Evolutionary conservation across 1,284 basidiomycete species (phyloP), one percentile per base, ranked within the genome.

Genomic region (Austroboletus novae-zelandiae): DNA sequence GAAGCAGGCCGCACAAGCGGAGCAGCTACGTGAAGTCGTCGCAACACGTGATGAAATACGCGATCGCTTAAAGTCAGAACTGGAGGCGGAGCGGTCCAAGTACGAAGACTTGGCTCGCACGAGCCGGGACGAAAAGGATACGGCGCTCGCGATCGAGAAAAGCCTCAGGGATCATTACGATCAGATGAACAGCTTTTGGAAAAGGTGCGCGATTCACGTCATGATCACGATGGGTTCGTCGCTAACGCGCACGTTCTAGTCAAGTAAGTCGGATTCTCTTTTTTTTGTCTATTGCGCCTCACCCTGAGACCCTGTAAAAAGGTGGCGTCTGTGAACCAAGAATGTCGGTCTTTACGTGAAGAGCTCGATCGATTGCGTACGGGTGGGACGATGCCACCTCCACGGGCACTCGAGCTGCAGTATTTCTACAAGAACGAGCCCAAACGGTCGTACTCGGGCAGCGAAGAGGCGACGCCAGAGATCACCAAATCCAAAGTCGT

Each of bases 161-260:
- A 66, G 57, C 47, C 60, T 75, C 47, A 59, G 69, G 51, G 67
- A 68, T 27, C 71, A 67, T 43, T 68, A 67, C 27, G 71, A 67
- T 50, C 59, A 66, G 15, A 57, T 72, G 52, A 63, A 70, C 35
- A 47, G 42, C n/a, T 67, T 68, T 50, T 74, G 72, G 73, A 71
- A 60, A 61, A 51, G 58, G 74, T 75, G 53, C 20, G 57, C 71
- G 55, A 48, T 45, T 34, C 8, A 17, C 31, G 37, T 59, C 41
- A 48, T 17, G 17, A 13, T 42, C 5, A 1, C 1, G 30, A 14
- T 36, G 50, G 45, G 52, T 54, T 56, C 48, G 17, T 52, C 15
- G 39, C 61, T 68, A 11, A 60, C 46, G 9, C 37, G 20, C 11
- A 48, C 17, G 50, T 58, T 50, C 14, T 57, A 74, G 73, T 48